These are phyloP conservation scores for Spencermartinsiella europaea DNA, from an alignment of 805 yeast genomes.

Conservation along the genomic window DNA sequence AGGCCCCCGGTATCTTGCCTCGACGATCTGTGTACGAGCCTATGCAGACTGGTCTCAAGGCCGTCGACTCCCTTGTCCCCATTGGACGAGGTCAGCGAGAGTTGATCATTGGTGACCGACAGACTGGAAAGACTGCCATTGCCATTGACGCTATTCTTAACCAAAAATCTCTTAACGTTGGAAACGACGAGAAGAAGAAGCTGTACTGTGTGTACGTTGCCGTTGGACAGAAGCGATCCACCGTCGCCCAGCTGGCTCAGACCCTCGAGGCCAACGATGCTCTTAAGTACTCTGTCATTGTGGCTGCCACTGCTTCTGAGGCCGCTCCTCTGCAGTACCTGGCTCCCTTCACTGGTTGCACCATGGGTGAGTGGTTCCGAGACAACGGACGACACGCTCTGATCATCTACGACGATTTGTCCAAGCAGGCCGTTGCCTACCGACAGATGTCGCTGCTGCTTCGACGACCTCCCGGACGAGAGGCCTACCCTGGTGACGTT, in stretches of 20 bases:
- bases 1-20: slow-evolving; percentile 99
- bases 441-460: slow-evolving; percentile 97
- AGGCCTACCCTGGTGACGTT: slow-evolving; percentile 96
- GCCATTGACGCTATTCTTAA: slow-evolving; percentile 97
- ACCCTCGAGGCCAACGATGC: slow-evolving; percentile 98
- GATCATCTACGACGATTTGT: slow-evolving; percentile 95
- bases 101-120: slow-evolving; percentile 99
- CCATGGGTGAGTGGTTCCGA: slow-evolving; percentile 99
- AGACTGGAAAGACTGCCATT: slow-evolving; percentile 99
- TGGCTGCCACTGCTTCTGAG: slow-evolving; percentile 99
- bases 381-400: slow-evolving; percentile 98
- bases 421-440: slow-evolving; percentile 99
- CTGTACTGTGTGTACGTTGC: slow-evolving; percentile 99
- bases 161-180: slow-evolving; percentile 98
- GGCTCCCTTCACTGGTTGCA: slow-evolving; percentile 99
- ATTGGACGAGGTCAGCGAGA: slow-evolving; percentile 99
- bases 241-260: slow-evolving; percentile 99
- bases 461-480: slow-evolving; percentile 97
- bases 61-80: slow-evolving; percentile 99
- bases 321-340: slow-evolving; percentile 99
- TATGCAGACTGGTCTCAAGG: slow-evolving; percentile 99
- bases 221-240: slow-evolving; percentile 99
- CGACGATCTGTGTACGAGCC: slow-evolving; percentile 98
- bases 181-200: slow-evolving; percentile 93
- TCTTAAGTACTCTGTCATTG: slow-evolving; percentile 93